phyloP scores from a whole-genome alignment of 306 rosid genomes.

The Pterocarpus macrocarpus region DNA sequence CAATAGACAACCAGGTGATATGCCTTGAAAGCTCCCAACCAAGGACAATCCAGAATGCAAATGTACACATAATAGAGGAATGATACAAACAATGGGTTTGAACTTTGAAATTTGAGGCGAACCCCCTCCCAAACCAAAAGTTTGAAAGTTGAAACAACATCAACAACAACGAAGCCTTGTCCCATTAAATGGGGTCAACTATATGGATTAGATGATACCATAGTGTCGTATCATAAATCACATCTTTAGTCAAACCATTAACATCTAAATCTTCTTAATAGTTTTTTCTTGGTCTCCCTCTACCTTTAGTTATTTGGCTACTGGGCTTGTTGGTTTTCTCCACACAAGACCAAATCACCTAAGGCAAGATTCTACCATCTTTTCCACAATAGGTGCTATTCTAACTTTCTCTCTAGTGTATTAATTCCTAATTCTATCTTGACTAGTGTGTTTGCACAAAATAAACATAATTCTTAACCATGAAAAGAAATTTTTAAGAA shows the following conservation, averaged over 20 bases:
- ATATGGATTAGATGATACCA: neutral
- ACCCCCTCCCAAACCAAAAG: neutral
- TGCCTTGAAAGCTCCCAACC: slow-evolving; percentile 28
- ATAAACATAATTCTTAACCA: neutral
- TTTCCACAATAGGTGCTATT: neutral
- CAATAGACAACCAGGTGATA: slow-evolving; percentile 11
- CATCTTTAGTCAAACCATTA: neutral
- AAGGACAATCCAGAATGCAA: slow-evolving; percentile 32
- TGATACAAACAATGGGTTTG: slow-evolving; percentile 14
- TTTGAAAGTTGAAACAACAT: neutral
- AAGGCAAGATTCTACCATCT: neutral
- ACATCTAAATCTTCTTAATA: neutral
- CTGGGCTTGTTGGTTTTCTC: neutral
- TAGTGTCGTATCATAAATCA: too few species aligned
- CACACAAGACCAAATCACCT: neutral
- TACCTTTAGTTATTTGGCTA: neutral
- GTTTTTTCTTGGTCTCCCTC: neutral
- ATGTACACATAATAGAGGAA: slow-evolving; percentile 9
- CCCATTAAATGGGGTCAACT: neutral
- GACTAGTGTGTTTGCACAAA: neutral
- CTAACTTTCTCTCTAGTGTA: neutral
- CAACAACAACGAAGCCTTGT: too few species aligned
- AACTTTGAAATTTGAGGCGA: slow-evolving; percentile 40
- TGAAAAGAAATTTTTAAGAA: neutral
- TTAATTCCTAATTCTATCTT: neutral